A percentile compares a stretch with the other conserved stretches of the same genome.
These are phyloP conservation scores for Xanthoconium separans DNA, from an alignment of 1,284 basidiomycete genomes.

Conservation along the genomic window DNA sequence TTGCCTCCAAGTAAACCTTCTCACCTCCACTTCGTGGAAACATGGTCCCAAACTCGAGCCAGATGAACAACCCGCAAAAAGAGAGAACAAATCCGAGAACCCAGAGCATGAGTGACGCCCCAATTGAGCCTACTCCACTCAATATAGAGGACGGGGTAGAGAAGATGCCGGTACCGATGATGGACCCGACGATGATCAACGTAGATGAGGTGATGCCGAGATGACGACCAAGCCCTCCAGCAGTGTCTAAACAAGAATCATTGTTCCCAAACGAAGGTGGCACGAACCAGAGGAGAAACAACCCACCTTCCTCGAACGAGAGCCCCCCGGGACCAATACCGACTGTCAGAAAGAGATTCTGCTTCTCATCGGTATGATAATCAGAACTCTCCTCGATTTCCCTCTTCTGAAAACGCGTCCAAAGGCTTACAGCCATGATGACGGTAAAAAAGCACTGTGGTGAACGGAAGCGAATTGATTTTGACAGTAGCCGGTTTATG, in stretches of 20 bases:
- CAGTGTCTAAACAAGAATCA: conserved; percentile 31
- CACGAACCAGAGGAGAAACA: neutral
- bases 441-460: no score
- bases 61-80: conserved; percentile 52
- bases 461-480: no score
- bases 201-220: conserved; percentile 50
- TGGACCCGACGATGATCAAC: conserved; percentile 48
- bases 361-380: neutral
- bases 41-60: conserved; percentile 57
- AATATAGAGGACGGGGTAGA: conserved; percentile 61
- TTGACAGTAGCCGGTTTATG: no score
- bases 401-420: conserved; percentile 4
- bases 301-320: conserved; percentile 30
- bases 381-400: neutral
- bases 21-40: conserved; percentile 56
- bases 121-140: conserved; percentile 48
- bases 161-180: conserved; percentile 65
- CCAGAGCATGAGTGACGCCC: conserved; percentile 57
- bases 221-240: conserved; percentile 52
- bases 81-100: conserved; percentile 54
- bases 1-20: conserved; percentile 53
- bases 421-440: conserved; percentile 9
- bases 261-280: no score
- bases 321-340: conserved; percentile 24
- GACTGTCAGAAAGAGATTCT: neutral